Base-by-base conservation (phyloP, 352 stramenopile species). In the Phytopythium kandeliae region DNA sequence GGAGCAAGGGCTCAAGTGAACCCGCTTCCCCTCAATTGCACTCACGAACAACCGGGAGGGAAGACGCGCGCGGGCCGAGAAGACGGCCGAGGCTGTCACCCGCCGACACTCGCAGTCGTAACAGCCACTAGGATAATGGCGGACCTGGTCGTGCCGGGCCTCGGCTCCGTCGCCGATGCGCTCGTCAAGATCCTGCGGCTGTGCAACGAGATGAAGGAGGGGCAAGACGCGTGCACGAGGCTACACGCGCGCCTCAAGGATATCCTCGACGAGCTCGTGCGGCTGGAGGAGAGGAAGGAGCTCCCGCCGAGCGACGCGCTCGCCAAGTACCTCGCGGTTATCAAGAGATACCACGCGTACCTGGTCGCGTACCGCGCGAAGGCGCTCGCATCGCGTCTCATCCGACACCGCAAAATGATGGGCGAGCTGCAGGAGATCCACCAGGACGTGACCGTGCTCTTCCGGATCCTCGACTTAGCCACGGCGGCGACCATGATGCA, bases 111-210 rank as follows among this genome's bases (percentile, higher is more conserved):
- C n/a, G n/a, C n/a, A n/a, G n/a, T n/a, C n/a, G n/a, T n/a, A n/a
- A n/a, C n/a, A n/a, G n/a, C n/a, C n/a, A n/a, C n/a, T n/a, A n/a
- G n/a, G n/a, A n/a, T n/a, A n/a, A 31, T 31, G 28, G 28, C 28
- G 7, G 44, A 58, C 53, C 57, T 69, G 13, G 50, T 70, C 36
- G 56, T 77, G 21, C 67, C 67, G 11, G 67, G 67, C 16, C 17
- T 68, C 22, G 65, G 68, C 15, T 50, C 42, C 22, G 67, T 73
- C 58, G 26, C 58, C n/a, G 42, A 57, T 13, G 58, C 58, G 30
- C 42, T 78, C 40, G 49, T 50, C 12, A 69, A 47, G 24, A 55
- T 69, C 47, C 9, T 60, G 12, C 40, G 41, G 19, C 51, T 78
- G 9, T 67, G 67, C 28, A 47, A 57, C 19, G 48, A 65, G 26